Percentiles rank a stretch among this genome's conserved stretches.
phyloP scores from a whole-genome alignment of 371 early-diverging fungal genomes.

The Mortierella sp. region DNA sequence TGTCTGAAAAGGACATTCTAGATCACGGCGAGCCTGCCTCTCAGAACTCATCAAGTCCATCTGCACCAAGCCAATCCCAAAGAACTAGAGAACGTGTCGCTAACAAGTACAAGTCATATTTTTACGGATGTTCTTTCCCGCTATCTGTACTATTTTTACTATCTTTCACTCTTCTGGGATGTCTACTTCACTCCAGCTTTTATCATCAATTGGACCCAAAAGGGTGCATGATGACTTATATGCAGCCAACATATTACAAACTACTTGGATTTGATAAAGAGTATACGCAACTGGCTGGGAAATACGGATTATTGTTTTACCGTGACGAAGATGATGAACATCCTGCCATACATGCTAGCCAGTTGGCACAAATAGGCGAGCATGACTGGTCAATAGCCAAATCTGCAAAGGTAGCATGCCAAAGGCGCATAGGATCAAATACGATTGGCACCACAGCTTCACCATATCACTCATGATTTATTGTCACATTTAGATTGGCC shows the following conservation, averaged over 20 bases:
- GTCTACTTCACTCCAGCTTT: slow-evolving; percentile 65
- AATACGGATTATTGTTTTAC: slow-evolving; percentile 86
- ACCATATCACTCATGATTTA: background rate
- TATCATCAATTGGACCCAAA: slow-evolving; percentile 73
- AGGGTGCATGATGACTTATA: slow-evolving; percentile 85
- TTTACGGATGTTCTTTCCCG: slow-evolving; percentile 10
- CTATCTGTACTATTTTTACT: slow-evolving; percentile 7
- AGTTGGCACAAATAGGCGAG: slow-evolving; percentile 8
- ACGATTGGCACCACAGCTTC: background rate
- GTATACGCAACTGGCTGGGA: slow-evolving; percentile 78
- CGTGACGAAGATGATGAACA: slow-evolving; percentile 77
- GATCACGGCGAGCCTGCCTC: background rate
- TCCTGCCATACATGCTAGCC: background rate
- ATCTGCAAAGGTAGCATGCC: slow-evolving; percentile 27
- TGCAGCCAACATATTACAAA: slow-evolving; percentile 81
- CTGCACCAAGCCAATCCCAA: background rate
- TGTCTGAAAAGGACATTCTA: slow-evolving; percentile 9
- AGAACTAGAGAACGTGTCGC: background rate
- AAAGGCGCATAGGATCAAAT: background rate
- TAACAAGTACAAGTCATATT: background rate
- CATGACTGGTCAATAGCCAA: slow-evolving; percentile 21
- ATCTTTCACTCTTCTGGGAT: slow-evolving; percentile 18
- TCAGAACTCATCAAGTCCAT: background rate
- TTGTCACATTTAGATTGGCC: slow-evolving; percentile 45
- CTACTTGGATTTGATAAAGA: slow-evolving; percentile 72